Evolutionary conservation across 129 eudicot species (phyloP).

Genomic region (Pseudognaphalium luteoalbum): DNA sequence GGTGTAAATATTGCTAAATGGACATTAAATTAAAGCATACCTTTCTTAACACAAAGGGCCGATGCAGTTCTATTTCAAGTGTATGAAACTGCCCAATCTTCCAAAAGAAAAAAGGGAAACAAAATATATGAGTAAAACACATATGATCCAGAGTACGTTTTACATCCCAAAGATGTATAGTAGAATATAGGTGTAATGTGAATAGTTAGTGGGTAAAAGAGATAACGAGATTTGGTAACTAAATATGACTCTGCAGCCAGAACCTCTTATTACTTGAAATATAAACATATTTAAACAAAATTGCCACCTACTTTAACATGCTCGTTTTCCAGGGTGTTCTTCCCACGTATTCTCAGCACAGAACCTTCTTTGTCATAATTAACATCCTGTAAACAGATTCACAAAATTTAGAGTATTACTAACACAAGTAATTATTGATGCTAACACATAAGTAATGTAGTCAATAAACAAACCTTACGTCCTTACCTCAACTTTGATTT

Average conservation of each 20-base stretch:
- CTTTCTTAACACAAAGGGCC: conserved; percentile 93
- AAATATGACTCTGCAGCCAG: background rate
- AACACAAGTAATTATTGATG: background rate
- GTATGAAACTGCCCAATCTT: conserved; percentile 98
- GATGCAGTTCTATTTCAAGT: conserved; percentile 80
- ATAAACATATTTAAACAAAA: background rate
- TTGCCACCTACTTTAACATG: conserved; percentile 70
- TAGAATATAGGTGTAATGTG: background rate
- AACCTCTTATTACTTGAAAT: conserved; percentile 7
- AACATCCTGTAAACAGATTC: conserved; percentile 48
- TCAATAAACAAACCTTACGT: conserved; percentile 1
- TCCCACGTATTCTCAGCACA: conserved; percentile 84
- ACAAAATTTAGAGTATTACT: background rate
- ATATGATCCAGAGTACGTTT: conserved; percentile 5
- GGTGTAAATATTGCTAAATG: background rate
- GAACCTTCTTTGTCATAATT: conserved; percentile 97
- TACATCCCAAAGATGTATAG: background rate
- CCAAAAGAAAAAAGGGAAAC: background rate
- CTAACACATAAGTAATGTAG: conserved; percentile 1
- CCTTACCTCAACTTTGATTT: conserved; percentile 86
- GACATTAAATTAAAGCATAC: conserved; percentile 34
- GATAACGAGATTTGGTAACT: background rate
- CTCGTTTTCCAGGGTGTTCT: conserved; percentile 82
- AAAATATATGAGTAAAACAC: background rate
- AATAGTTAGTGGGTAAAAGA: background rate